These are phyloP conservation scores for Somion occarium DNA, from an alignment of 1,284 basidiomycete genomes.

Conservation along the genomic window DNA sequence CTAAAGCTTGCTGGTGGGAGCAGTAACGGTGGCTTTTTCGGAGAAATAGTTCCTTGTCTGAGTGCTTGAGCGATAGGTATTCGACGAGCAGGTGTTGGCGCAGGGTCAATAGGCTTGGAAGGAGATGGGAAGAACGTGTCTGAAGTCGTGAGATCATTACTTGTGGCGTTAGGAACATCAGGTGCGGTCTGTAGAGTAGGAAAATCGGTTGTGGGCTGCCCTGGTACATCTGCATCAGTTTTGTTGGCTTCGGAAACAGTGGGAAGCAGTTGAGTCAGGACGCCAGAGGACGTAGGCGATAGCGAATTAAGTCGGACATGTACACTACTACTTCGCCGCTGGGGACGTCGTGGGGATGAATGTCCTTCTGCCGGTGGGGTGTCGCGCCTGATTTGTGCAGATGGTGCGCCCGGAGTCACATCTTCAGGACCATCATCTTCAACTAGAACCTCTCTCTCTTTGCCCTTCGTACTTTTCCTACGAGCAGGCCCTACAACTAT, in stretches of 20 bases:
- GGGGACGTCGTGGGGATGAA: background rate
- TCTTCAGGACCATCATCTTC: background rate
- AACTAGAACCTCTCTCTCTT: constrained; percentile 1
- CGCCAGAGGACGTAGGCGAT: constrained; percentile 1
- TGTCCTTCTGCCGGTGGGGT: background rate
- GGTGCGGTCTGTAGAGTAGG: too few species aligned
- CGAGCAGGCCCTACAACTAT: background rate
- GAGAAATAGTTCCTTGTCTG: constrained; percentile 43
- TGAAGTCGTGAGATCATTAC: background rate
- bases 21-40: constrained; percentile 32
- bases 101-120: constrained; percentile 32
- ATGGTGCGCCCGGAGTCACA: background rate
- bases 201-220: too few species aligned
- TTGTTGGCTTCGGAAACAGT: background rate
- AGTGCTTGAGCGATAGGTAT: constrained; percentile 50
- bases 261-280: constrained; percentile 3
- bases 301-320: constrained; percentile 1
- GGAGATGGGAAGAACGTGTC: constrained; percentile 15
- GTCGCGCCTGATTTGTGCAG: too few species aligned
- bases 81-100: constrained; percentile 56
- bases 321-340: background rate
- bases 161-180: too few species aligned
- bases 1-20: background rate
- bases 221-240: too few species aligned
- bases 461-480: constrained; percentile 3